Base-by-base conservation (phyloP, 371 early-diverging fungal species). In the Apophysomyces variabilis region DNA sequence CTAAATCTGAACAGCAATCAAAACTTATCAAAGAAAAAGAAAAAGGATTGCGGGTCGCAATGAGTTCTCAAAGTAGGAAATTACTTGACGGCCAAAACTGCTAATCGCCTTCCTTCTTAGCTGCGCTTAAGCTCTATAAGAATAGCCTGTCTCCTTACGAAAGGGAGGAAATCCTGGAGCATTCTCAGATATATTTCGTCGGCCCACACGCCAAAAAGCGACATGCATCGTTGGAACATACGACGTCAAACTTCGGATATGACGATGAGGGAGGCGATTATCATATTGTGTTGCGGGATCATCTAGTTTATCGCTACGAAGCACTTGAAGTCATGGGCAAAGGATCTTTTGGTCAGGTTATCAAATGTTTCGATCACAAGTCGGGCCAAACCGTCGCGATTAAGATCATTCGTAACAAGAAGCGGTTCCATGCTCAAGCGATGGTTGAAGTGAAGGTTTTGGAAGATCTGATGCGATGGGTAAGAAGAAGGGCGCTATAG, bases 271-370 rank as follows among this genome's bases (percentile, higher is more conserved):
- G 91, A 0, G 95, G 95, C 11, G 95, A 95, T 66, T 93, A 93
- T 60, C 79, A 88, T 26, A 79, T 94, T 45, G 88, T 88, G 11
- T 64, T 78, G 26, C 85, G 90, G 57, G 95, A 95, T 71, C 95
- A 95, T 72, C 72, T 95, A 38, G 80, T 81, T 41, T 95, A 93
- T 71, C 85, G 95, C 7, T 95, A 94, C 78, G 94, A 95, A 78
- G 85, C 95, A 9, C 66, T 93, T 16, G 87, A 87, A 16, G 67
- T 89, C 13, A 79, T 97, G 66, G 97, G 97, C 44, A 93, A 92
- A 72, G 97, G 97, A 4, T 92, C 93, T 3, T 97, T 96, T 77
- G 96, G 97, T 0, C 94, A 96, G 73, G 96, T 96, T 1, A 76
- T 93, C 57, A 90, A 91, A 68, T 93, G 93, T 62, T 87, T 84